phyloP scores from a whole-genome alignment of 2,329 filamentous ascomycete genomes.

The Cercospora sp. region DNA sequence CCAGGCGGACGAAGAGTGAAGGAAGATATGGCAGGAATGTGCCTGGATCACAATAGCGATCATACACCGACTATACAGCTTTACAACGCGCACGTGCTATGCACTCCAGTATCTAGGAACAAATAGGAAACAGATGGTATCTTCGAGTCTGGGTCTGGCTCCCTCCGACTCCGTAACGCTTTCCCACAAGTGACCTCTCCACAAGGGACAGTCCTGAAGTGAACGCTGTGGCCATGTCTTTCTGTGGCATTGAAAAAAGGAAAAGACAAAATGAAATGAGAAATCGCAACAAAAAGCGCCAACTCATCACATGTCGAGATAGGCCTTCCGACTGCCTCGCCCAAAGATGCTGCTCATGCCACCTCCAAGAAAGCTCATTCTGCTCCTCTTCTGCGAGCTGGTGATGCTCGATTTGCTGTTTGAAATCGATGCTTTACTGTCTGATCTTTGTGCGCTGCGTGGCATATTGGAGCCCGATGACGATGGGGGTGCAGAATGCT shows the following conservation, averaged over 20 bases:
- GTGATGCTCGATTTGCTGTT: conserved; percentile 16
- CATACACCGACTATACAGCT: conserved; percentile 4
- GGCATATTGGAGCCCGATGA: background rate
- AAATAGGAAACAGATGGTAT: conserved; percentile 13
- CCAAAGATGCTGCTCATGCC: conserved; percentile 11
- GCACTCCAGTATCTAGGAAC: conserved; percentile 2
- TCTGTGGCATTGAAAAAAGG: background rate
- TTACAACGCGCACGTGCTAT: conserved; percentile 3
- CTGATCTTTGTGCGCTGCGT: background rate
- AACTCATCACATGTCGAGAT: conserved; percentile 8
- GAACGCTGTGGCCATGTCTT: conserved; percentile 1
- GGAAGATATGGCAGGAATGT: background rate
- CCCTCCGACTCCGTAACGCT: conserved; percentile 1
- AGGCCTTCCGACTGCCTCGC: conserved; percentile 9
- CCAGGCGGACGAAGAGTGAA: background rate
- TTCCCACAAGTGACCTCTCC: background rate
- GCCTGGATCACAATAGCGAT: background rate
- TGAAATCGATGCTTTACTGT: conserved; percentile 5
- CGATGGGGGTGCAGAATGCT: conserved; percentile 19
- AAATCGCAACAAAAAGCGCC: background rate
- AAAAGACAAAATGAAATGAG: background rate
- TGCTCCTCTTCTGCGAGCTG: conserved; percentile 4
- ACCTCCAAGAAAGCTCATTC: conserved; percentile 14
- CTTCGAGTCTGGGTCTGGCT: background rate
- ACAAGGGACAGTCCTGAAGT: background rate